These are phyloP conservation scores for Mortierella sp. DNA, from an alignment of 371 early-diverging fungal species.

Conservation along the genomic window DNA sequence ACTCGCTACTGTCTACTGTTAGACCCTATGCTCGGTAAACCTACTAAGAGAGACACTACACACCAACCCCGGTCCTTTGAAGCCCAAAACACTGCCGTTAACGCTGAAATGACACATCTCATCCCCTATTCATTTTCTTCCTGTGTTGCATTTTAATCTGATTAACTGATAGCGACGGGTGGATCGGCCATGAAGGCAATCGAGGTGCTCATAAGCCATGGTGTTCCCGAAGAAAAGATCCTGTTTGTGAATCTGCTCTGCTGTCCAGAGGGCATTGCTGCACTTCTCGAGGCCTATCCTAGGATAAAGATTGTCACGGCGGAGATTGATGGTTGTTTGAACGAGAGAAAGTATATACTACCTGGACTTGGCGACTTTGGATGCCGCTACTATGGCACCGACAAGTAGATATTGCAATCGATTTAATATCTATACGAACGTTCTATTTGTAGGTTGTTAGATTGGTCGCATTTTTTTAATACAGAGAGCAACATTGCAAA, in stretches of 20 bases:
- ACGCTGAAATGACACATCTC: no score
- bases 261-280: slow-evolving; percentile 82
- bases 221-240: slow-evolving; percentile 85
- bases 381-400: slow-evolving; percentile 66
- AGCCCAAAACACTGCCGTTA: no score
- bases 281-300: slow-evolving; percentile 76
- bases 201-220: slow-evolving; percentile 81
- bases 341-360: slow-evolving; percentile 84
- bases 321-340: slow-evolving; percentile 81
- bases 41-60: background rate
- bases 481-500: no score
- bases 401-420: slow-evolving; percentile 11
- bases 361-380: slow-evolving; percentile 96
- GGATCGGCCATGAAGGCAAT: slow-evolving; percentile 91
- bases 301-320: slow-evolving; percentile 85
- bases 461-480: no score
- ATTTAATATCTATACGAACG: no score
- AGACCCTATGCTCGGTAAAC: slow-evolving; percentile 89
- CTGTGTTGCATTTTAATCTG: no score
- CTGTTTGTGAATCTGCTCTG: slow-evolving; percentile 84
- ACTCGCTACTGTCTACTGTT: slow-evolving; percentile 84
- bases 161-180: slow-evolving; percentile 77
- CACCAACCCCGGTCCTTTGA: no score
- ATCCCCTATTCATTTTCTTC: no score
- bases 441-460: no score